Conservation (phyloP, 441 rosid genomes). For the Monsonia emarginata region DNA sequence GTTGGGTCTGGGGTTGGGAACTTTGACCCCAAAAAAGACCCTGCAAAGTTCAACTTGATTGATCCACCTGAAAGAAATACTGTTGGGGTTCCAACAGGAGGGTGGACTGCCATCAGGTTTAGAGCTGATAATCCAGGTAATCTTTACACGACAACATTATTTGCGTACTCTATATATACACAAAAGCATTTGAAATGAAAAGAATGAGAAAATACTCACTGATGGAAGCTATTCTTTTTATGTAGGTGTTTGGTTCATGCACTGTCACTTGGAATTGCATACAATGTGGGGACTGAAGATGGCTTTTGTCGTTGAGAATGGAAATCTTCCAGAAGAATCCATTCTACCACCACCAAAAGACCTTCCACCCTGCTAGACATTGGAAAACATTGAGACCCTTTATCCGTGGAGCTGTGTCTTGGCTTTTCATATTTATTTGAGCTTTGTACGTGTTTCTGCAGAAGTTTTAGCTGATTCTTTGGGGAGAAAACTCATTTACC, state of each 20-base stretch:
- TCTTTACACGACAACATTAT: background rate
- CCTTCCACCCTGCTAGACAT: conserved; percentile 43
- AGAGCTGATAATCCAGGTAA: conserved; percentile 62
- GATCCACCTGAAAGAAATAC: conserved; percentile 59
- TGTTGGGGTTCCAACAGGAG: conserved; percentile 56
- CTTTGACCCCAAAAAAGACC: conserved; percentile 41
- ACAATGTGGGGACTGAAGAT: conserved; percentile 49
- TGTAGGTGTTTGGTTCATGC: conserved; percentile 47
- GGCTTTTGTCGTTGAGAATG: conserved; percentile 49
- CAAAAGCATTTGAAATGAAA: background rate
- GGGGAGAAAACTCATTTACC: conserved; percentile 6
- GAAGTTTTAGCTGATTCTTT: conserved; percentile 21
- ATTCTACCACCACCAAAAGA: conserved; percentile 43
- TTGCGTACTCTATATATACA: background rate
- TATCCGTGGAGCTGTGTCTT: conserved; percentile 17
- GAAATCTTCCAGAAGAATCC: conserved; percentile 34
- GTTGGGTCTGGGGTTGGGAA: conserved; percentile 53
- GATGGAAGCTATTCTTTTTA: background rate
- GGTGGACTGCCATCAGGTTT: conserved; percentile 59
- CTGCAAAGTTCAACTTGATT: conserved; percentile 41
- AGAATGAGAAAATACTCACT: background rate
- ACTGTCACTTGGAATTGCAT: conserved; percentile 62
- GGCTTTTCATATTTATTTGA: conserved; percentile 9
- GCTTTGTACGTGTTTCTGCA: conserved; percentile 12
- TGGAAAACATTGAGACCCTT: conserved; percentile 9